A percentile compares a stretch with the other conserved stretches of the same genome.
phyloP scores from a whole-genome alignment of 306 rosid genomes.

The Adenanthera pavonina region DNA sequence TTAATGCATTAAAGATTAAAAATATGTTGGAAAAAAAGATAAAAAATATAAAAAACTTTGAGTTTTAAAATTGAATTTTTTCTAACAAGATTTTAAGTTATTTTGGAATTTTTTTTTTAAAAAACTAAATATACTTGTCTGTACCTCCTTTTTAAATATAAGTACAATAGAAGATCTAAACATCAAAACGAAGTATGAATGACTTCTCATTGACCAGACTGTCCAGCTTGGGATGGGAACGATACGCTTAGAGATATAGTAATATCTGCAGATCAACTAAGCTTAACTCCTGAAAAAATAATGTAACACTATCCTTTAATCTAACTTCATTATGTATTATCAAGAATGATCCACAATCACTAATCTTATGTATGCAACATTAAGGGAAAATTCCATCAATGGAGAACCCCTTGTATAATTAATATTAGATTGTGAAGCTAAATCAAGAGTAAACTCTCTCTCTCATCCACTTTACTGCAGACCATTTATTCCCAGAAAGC shows the following conservation, averaged over 20 bases:
- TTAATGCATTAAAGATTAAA: no score
- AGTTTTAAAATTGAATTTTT: no score
- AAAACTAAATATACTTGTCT: no score
- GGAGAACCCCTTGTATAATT: not conserved
- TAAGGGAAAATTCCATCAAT: not conserved
- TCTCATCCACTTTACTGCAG: slow-evolving; percentile 61
- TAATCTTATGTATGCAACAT: not conserved
- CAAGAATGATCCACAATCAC: not conserved
- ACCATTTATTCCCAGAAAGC: slow-evolving; percentile 55
- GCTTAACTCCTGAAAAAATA: not conserved
- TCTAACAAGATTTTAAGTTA: no score
- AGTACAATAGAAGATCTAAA: no score
- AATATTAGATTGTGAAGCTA: slow-evolving; percentile 1
- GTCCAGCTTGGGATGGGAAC: not conserved
- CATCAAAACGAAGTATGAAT: no score
- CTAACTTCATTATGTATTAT: not conserved
- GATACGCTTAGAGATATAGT: not conserved
- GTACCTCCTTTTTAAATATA: no score
- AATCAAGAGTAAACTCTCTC: slow-evolving; percentile 31
- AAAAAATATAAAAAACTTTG: no score
- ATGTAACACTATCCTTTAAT: not conserved
- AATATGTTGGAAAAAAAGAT: no score
- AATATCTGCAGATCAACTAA: not conserved
- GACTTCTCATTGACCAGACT: no score
- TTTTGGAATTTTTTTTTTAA: no score